Percentiles rank a stretch among this genome's conserved stretches.
These are phyloP conservation scores for Phytophthora citrophthora DNA, from an alignment of 352 stramenopile species.

Conservation along the genomic window DNA sequence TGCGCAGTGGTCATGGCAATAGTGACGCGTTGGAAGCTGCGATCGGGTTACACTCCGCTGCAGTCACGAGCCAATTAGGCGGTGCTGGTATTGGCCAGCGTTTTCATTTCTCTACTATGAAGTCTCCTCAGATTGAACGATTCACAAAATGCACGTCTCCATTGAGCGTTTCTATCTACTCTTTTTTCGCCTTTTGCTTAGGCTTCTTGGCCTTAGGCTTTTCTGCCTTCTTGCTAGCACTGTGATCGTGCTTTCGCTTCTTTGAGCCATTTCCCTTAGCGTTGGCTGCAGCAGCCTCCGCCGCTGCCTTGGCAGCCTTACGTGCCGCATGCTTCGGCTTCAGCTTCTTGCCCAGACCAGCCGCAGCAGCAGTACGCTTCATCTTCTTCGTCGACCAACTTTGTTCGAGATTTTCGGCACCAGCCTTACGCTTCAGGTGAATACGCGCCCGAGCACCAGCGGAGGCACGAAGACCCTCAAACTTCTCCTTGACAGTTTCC, in stretches of 20 bases:
- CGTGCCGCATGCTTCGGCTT: constrained; percentile 70
- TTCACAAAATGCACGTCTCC: constrained; percentile 22
- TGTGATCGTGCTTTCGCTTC: constrained; percentile 34
- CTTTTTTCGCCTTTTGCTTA: constrained; percentile 73
- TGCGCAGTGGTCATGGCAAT: constrained; percentile 30
- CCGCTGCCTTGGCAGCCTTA: constrained; percentile 47
- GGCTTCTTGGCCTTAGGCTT: constrained; percentile 68
- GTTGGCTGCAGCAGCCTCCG: constrained; percentile 10
- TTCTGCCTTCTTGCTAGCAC: constrained; percentile 22
- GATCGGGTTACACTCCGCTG: constrained; percentile 59
- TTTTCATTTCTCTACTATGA: background rate
- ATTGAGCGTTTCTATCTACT: constrained; percentile 28
- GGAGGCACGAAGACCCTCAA: constrained; percentile 63
- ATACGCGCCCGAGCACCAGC: constrained; percentile 66
- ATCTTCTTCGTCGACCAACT: constrained; percentile 32
- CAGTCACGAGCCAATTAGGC: constrained; percentile 17
- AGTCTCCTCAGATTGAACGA: background rate
- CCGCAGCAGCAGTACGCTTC: constrained; percentile 33
- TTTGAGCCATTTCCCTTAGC: constrained; percentile 31
- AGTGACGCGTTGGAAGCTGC: constrained; percentile 54
- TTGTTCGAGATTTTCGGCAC: constrained; percentile 15
- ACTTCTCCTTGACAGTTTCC: constrained; percentile 52
- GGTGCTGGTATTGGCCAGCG: background rate
- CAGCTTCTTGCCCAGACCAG: constrained; percentile 47
- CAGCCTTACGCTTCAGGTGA: constrained; percentile 65